Evolutionary conservation across 768 basidiomycete species (phyloP).

Genomic region (Tremella yokohamensis): DNA sequence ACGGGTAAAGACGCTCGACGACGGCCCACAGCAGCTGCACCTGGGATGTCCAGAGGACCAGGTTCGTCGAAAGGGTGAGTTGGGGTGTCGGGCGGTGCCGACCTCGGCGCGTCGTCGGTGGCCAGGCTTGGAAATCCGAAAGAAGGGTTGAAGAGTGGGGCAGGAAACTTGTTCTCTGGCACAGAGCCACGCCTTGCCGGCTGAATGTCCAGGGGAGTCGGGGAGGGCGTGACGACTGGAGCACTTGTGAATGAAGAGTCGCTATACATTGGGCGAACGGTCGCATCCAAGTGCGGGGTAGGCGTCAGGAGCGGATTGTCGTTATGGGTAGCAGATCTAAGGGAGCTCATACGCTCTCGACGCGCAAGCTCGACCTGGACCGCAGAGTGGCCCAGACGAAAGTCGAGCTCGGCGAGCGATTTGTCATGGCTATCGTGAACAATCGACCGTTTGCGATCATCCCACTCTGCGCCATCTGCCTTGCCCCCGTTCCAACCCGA

Average conservation of each 20-base stretch:
- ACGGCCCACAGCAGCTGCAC: conserved; percentile 6
- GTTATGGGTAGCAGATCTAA: background rate
- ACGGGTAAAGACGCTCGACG: conserved; percentile 31
- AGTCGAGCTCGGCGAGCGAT: conserved; percentile 33
- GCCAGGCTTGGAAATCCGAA: conserved; percentile 22
- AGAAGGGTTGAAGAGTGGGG: conserved; percentile 34
- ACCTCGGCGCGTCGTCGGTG: conserved; percentile 5
- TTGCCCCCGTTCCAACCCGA: conserved; percentile 8
- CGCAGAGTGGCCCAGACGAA: conserved; percentile 31
- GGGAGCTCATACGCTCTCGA: conserved; percentile 1
- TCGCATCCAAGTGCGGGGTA: conserved; percentile 1
- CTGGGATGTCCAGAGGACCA: conserved; percentile 3
- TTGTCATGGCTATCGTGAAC: background rate
- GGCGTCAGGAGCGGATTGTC: background rate
- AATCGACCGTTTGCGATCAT: background rate
- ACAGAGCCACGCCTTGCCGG: conserved; percentile 8
- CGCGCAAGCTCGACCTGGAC: conserved; percentile 30
- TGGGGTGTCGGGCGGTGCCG: conserved; percentile 7
- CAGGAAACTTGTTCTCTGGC: background rate
- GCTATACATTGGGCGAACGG: conserved; percentile 2
- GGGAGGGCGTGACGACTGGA: background rate
- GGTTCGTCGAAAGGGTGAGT: background rate
- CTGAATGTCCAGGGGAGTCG: too few species aligned
- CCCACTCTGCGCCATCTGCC: background rate
- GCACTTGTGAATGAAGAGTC: conserved; percentile 2